phyloP scores from a whole-genome alignment of 495 filamentous ascomycete genomes.

The Recurvomyces mirabilis region DNA sequence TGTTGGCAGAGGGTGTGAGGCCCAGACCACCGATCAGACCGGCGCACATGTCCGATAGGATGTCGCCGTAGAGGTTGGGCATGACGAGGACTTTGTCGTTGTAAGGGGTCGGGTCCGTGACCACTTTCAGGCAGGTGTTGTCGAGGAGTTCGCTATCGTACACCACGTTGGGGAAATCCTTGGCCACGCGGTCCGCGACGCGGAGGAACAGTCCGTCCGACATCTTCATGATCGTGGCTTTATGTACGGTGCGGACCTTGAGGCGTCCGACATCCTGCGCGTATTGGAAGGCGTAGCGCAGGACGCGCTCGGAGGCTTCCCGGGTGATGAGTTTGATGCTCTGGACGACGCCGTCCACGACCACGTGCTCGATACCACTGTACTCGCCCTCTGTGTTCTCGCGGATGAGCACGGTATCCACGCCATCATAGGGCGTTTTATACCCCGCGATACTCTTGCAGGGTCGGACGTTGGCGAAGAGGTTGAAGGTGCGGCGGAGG shows the following conservation, averaged over 20 bases:
- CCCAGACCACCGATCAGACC: constrained; percentile 96
- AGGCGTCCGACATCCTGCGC: constrained; percentile 80
- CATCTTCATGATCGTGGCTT: constrained; percentile 99
- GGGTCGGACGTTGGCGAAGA: constrained; percentile 96
- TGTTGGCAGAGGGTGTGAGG: constrained; percentile 94
- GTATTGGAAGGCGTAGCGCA: constrained; percentile 95
- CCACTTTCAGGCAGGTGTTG: constrained; percentile 97
- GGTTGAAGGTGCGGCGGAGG: constrained; percentile 96
- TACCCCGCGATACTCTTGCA: constrained; percentile 92
- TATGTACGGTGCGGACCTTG: constrained; percentile 96
- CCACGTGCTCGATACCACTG: constrained; percentile 97
- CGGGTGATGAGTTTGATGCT: constrained; percentile 97
- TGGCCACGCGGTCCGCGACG: constrained; percentile 68
- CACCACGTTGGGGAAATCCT: constrained; percentile 88
- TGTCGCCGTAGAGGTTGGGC: constrained; percentile 99
- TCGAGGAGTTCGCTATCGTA: constrained; percentile 96
- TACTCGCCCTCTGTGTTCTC: constrained; percentile 99
- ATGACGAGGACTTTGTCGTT: constrained; percentile 99
- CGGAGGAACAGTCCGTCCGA: constrained; percentile 93
- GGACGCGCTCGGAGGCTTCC: constrained; percentile 84
- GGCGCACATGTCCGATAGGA: constrained; percentile 98
- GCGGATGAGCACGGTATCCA: constrained; percentile 95
- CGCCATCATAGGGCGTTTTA: constrained; percentile 97
- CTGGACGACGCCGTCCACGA: constrained; percentile 95
- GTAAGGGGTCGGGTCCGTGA: constrained; percentile 86